Conservation (phyloP, 768 basidiomycete genomes). For the Russula virescens region DNA sequence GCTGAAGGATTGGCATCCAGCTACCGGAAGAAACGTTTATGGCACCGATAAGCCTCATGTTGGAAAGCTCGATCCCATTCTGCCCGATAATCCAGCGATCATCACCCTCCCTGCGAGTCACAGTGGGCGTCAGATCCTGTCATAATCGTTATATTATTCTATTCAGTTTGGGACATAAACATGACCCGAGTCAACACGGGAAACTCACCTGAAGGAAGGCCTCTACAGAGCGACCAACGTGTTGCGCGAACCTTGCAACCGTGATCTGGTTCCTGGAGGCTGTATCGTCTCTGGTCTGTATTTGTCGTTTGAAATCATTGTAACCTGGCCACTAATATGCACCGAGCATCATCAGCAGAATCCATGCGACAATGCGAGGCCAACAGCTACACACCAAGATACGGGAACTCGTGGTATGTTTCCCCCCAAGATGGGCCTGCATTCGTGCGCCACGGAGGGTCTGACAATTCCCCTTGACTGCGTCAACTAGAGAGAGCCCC, state of each 20-base stretch:
- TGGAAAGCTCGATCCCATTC: neutral
- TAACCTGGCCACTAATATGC: constrained; percentile 17
- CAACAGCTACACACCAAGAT: constrained; percentile 10
- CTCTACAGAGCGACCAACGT: constrained; percentile 13
- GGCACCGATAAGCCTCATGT: constrained; percentile 15
- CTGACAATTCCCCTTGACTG: neutral
- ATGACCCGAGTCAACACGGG: neutral
- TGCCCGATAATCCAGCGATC: constrained; percentile 10
- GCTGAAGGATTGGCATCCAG: constrained; percentile 23
- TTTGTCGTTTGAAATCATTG: constrained; percentile 8
- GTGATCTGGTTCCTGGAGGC: neutral
- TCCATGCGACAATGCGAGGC: neutral
- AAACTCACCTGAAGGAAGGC: constrained; percentile 16
- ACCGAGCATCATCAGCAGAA: neutral
- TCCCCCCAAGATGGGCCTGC: constrained; percentile 12
- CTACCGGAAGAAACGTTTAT: constrained; percentile 17
- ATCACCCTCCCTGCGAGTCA: neutral
- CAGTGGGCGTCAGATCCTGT: neutral
- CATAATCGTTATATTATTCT: too few species aligned
- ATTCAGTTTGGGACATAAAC: neutral
- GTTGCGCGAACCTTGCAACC: constrained; percentile 15
- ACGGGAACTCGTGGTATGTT: constrained; percentile 6
- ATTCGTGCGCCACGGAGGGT: neutral
- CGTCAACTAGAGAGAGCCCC: constrained; percentile 9
- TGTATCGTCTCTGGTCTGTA: constrained; percentile 18